Evolutionary conservation across 371 early-diverging fungal genomes (phyloP).

Genomic region (Circinella umbellata): DNA sequence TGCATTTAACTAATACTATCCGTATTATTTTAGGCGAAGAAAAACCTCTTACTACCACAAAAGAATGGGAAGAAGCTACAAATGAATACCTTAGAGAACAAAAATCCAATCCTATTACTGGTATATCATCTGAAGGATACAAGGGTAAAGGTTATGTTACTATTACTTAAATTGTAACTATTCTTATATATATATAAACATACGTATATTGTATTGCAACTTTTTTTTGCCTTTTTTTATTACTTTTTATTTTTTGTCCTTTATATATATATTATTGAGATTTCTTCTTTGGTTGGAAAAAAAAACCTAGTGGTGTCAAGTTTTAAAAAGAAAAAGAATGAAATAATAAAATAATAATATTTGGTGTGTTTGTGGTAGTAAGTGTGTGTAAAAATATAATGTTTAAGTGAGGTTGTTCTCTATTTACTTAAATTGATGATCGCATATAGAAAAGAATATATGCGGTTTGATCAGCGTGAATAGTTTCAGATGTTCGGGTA

Average conservation of each 20-base stretch:
- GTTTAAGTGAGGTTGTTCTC: neutral
- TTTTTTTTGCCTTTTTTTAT: neutral
- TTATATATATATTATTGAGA: no score
- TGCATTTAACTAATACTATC: neutral
- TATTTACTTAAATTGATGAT: constrained; percentile 1
- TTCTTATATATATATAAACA: neutral
- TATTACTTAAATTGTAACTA: neutral
- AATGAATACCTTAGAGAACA: constrained; percentile 81
- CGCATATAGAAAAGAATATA: constrained; percentile 55
- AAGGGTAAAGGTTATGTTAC: constrained; percentile 76
- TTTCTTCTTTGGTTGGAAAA: no score
- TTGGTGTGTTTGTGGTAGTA: no score
- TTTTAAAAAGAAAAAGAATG: no score
- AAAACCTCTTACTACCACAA: constrained; percentile 77
- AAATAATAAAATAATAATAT: no score
- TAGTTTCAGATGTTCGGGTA: constrained; percentile 47
- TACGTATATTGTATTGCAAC: no score
- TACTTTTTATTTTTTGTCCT: no score
- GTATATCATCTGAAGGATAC: constrained; percentile 86
- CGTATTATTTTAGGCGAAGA: constrained; percentile 55
- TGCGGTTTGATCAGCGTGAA: constrained; percentile 49
- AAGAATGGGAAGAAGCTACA: constrained; percentile 94
- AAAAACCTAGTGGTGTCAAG: no score
- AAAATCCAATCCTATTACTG: constrained; percentile 91
- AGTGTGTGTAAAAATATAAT: neutral